These are phyloP conservation scores for Oxytropis ochrocephala DNA, from an alignment of 306 rosid genomes.

Conservation along the genomic window DNA sequence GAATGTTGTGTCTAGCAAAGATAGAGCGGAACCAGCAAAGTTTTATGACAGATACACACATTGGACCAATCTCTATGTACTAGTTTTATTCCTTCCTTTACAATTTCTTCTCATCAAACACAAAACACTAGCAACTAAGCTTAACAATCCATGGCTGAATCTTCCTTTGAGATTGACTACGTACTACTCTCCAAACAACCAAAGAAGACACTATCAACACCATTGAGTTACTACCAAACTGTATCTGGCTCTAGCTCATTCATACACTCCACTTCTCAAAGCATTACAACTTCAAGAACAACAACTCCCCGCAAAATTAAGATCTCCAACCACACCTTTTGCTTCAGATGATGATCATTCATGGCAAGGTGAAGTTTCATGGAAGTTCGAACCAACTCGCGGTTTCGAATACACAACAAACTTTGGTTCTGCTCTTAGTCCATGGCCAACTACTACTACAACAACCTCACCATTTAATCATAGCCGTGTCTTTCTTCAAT, in stretches of 20 bases:
- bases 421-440: constrained; percentile 53
- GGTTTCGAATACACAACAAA: constrained; percentile 38
- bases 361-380: constrained; percentile 73
- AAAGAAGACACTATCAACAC: constrained; percentile 30
- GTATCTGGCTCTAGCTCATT: constrained; percentile 42
- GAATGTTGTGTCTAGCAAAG: background rate
- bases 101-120: background rate
- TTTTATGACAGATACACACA: background rate
- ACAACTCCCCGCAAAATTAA: constrained; percentile 15
- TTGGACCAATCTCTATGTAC: constrained; percentile 15
- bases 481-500: constrained; percentile 33
- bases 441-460: constrained; percentile 38
- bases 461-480: constrained; percentile 12
- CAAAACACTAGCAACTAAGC: background rate
- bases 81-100: background rate
- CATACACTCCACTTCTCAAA: constrained; percentile 32
- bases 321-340: constrained; percentile 52
- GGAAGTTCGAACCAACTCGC: constrained; percentile 56
- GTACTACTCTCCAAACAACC: constrained; percentile 23
- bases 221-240: constrained; percentile 23
- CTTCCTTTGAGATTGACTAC: constrained; percentile 44
- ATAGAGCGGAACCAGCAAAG: constrained; percentile 17
- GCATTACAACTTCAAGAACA: constrained; percentile 17
- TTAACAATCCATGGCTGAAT: constrained; percentile 40
- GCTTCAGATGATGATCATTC: constrained; percentile 63